Conservation (phyloP, 208 protist genomes). For the Phytomonas francai region DNA sequence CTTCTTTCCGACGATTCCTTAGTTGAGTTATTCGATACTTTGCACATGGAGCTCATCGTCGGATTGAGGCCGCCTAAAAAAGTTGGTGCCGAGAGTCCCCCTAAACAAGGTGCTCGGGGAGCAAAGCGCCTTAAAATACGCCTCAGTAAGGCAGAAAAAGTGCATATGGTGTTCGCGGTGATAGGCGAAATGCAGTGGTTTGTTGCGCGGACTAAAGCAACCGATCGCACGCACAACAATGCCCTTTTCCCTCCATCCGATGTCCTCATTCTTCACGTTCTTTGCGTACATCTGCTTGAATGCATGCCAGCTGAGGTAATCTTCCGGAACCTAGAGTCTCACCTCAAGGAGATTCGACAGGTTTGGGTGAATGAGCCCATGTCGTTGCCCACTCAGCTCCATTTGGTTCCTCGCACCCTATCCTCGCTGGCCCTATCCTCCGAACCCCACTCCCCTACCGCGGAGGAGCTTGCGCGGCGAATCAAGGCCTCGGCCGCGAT, state of each 20-base stretch:
- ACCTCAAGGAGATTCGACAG: constrained; percentile 33
- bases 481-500: not conserved
- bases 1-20: constrained; percentile 32
- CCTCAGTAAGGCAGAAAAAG: constrained; percentile 20
- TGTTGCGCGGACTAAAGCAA: constrained; percentile 60
- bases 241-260: constrained; percentile 85
- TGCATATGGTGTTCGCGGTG: constrained; percentile 66
- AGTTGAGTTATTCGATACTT: constrained; percentile 42
- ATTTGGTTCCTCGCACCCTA: constrained; percentile 48
- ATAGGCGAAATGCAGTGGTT: constrained; percentile 87
- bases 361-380: constrained; percentile 75
- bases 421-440: constrained; percentile 32
- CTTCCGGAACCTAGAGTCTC: constrained; percentile 34
- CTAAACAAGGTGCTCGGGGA: not conserved
- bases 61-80: constrained; percentile 8
- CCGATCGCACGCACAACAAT: constrained; percentile 85
- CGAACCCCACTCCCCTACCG: constrained; percentile 7
- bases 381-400: constrained; percentile 71
- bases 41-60: constrained; percentile 24
- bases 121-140: not conserved
- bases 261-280: constrained; percentile 79
- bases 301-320: constrained; percentile 74
- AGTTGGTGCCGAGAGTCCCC: constrained; percentile 1
- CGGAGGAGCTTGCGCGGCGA: constrained; percentile 1
- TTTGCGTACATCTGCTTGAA: constrained; percentile 70